phyloP scores from a whole-genome alignment of 306 rosid genomes.

The Castanospermum australe region DNA sequence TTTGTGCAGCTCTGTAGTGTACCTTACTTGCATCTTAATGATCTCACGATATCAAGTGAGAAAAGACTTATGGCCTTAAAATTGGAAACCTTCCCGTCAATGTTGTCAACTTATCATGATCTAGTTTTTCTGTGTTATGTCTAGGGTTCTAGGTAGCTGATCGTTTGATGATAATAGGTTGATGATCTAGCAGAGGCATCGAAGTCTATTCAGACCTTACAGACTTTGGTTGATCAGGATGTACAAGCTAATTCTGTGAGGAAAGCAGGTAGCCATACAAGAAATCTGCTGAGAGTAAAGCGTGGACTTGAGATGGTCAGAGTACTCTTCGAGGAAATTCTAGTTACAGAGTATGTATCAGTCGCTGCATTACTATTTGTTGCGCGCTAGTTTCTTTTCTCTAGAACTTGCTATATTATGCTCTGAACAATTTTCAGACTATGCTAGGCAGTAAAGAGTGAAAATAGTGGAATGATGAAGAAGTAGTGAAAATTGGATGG shows the following conservation, averaged over 20 bases:
- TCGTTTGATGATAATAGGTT: conserved; percentile 50
- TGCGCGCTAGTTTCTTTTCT: neutral
- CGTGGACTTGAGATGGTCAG: conserved; percentile 95
- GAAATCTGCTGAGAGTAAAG: conserved; percentile 86
- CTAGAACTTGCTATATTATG: neutral
- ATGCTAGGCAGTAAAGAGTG: neutral
- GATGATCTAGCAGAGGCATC: conserved; percentile 80
- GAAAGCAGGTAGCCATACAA: conserved; percentile 75
- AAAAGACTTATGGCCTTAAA: neutral
- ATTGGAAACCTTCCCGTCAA: neutral
- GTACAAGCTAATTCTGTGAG: conserved; percentile 51
- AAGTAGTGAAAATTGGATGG: neutral
- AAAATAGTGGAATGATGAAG: neutral
- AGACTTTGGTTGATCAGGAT: conserved; percentile 68
- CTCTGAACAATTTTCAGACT: neutral
- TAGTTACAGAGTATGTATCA: conserved; percentile 62
- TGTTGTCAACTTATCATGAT: neutral
- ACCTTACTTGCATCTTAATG: neutral
- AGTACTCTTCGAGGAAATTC: conserved; percentile 76
- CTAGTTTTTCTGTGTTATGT: neutral
- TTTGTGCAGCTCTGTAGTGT: neutral
- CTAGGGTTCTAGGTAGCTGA: neutral
- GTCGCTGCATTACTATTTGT: neutral
- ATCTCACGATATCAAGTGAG: neutral
- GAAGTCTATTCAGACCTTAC: conserved; percentile 58